Percentiles rank a stretch among this genome's conserved stretches.
Conservation (phyloP, 345 rosid genomes). For the Syzygium grande region DNA sequence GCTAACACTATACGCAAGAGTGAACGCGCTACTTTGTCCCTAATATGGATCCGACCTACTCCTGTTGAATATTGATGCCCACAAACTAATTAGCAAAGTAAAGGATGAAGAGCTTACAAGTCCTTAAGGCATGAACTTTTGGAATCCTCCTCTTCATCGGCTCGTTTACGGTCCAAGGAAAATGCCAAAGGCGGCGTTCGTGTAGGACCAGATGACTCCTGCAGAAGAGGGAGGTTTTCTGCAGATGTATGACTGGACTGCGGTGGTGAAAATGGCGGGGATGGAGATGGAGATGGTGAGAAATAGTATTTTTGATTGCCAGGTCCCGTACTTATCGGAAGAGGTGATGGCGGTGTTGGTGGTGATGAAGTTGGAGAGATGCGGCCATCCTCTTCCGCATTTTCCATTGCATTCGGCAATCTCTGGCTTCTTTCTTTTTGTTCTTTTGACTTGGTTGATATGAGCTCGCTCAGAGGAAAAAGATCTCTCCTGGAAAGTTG, state of each 20-base stretch:
- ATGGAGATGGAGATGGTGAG: conserved; percentile 28
- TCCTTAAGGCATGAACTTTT: conserved; percentile 29
- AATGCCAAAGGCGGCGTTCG: conserved; percentile 16
- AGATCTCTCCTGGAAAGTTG: neutral
- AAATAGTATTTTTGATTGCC: conserved; percentile 31
- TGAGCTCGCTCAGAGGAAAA: neutral
- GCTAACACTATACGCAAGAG: neutral
- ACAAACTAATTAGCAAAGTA: neutral
- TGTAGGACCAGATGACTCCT: conserved; percentile 2
- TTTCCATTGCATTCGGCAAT: neutral
- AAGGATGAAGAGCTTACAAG: conserved; percentile 22
- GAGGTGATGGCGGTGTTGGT: conserved; percentile 58
- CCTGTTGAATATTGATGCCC: neutral
- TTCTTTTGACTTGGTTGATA: neutral
- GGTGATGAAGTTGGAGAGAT: conserved; percentile 33
- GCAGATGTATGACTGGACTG: conserved; percentile 16
- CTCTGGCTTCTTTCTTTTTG: neutral
- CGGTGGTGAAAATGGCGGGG: conserved; percentile 43
- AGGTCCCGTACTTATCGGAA: conserved; percentile 44
- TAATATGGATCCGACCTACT: neutral
- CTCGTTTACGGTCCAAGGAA: conserved; percentile 20
- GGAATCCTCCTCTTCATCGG: neutral
- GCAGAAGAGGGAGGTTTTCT: conserved; percentile 32
- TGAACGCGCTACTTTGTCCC: neutral
- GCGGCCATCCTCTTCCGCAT: neutral